Evolutionary conservation across 2,329 filamentous ascomycete species (phyloP).

Genomic region (Geosmithia putterillii): DNA sequence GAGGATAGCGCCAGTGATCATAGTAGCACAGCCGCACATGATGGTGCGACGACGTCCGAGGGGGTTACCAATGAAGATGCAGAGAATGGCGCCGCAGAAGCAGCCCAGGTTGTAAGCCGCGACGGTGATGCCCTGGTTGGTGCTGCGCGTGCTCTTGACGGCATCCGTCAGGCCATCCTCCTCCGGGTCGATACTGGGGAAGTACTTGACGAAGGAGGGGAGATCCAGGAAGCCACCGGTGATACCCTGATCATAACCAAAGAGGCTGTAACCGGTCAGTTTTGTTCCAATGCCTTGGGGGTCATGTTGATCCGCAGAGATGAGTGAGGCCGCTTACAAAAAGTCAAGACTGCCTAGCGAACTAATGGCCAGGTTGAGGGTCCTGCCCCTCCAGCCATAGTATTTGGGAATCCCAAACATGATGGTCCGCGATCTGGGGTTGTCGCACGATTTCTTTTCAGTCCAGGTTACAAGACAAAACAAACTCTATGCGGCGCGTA

Average conservation of each 20-base stretch:
- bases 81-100: slow-evolving; percentile 29
- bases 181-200: slow-evolving; percentile 27
- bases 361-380: slow-evolving; percentile 7
- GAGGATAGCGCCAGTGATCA: slow-evolving; percentile 5
- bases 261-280: slow-evolving; percentile 10
- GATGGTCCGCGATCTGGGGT: too few species aligned
- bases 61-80: slow-evolving; percentile 24
- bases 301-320: not conserved
- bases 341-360: slow-evolving; percentile 7
- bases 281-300: not conserved
- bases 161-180: slow-evolving; percentile 13
- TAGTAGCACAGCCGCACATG: slow-evolving; percentile 8
- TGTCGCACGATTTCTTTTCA: not conserved
- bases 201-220: slow-evolving; percentile 7
- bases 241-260: slow-evolving; percentile 25
- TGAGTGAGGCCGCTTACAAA: slow-evolving; percentile 1
- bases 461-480: not conserved
- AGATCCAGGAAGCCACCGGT: slow-evolving; percentile 23
- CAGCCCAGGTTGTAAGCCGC: slow-evolving; percentile 33
- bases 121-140: slow-evolving; percentile 18
- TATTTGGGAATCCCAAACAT: slow-evolving; percentile 4
- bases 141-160: slow-evolving; percentile 11
- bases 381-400: slow-evolving; percentile 7
- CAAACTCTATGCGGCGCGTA: not conserved
- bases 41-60: slow-evolving; percentile 27